Evolutionary conservation across 2,329 filamentous ascomycete species (phyloP), one percentile per base, ranked within the genome.

Genomic region (Nemania sp.): DNA sequence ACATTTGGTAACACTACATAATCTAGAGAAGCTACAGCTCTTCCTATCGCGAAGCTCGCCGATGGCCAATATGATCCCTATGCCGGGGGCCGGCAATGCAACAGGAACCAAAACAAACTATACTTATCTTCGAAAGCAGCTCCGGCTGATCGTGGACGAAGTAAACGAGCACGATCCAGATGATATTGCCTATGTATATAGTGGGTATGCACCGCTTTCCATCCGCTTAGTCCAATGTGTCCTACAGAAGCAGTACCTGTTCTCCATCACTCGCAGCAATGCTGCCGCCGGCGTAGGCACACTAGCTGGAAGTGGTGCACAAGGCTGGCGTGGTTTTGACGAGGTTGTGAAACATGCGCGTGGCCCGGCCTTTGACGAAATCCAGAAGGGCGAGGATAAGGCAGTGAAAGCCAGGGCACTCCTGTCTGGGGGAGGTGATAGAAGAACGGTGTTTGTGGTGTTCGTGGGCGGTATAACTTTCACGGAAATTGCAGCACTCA

Each of bases 151-250:
- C 77, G 92, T 98, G 64, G 96, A 99, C 78, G 96, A 98, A 78
- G 95, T 99, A 45, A 94, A 97, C 77, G 96, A 99, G 80, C 90
- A 96, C 67, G 92, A 97, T 54, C 96, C 96, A 2, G 93, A 96
- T 75, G 96, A 99, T 75, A 91, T 98, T 69, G 92, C 94, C n/a
- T 99, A 99, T 76, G 94, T 98, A 11, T 99, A 98, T 81, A 97
- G 93, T 71, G 97, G 96, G 60, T 99, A 98, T 77, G 96, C 97
- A 4, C 97, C 96, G 0, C 86, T 99, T 13, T 97, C 93, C 52
- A 88, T 98, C 62, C 90, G 96, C 18, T 87, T 99, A 4, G 91
- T 99, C 5, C 97, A 99, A 80, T 96, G 93, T 77, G 88, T 98
- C 57, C 82, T 99, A 55, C 94, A 98, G 79, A 99, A 99, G 79